Base-by-base conservation (phyloP, 805 yeast genomes). In the Metschnikowia shivogae region DNA sequence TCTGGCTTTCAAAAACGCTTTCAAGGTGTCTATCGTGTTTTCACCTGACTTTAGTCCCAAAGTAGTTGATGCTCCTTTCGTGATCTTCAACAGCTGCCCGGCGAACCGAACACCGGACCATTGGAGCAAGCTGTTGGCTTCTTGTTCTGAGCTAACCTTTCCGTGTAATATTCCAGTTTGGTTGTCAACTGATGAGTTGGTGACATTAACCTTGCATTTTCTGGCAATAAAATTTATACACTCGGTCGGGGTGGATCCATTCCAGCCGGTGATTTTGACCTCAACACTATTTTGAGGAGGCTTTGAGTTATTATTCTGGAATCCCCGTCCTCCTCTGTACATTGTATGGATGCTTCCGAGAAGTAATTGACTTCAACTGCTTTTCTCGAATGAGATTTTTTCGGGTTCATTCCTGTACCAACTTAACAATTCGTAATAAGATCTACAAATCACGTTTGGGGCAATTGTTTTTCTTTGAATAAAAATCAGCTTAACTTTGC, bases 41-140 rank as follows among this genome's bases (percentile, higher is more conserved):
- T 53, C 24, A 55, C 59, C 35, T 53, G 29, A 42, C 42, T 11
- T 57, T 44, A 22, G 58, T 38, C 13, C 55, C 29, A 44, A 41
- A 10, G 50, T 49, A 11, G 43, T 27, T 10, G 50, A 43, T 5
- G 53, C 46, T 7, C 57, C 48, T 43, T 76, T 68, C 40, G 72
- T 67, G 49, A 90, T 74, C 49, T 72, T 74, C 55, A 90, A 70
- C 2, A 79, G 59, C 39, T 79, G 76, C 8, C 93, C 92, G 1
- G 96, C 95, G 69, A 88, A 89, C 47, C 82, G 72, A 41, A 84
- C 81, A n/a, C 96, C 96, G 34, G 76, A 72, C 78, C 84, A 82
- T 48, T 74, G 77, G 34, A 68, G 61, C 39, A 89, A 65, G 6
- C 71, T 74, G 17, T 77, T 72, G 0, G 89, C 89, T 14, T 86